Conservation (phyloP, 192 early-diverging fungal genomes). For the Backusella mclennaniae region DNA sequence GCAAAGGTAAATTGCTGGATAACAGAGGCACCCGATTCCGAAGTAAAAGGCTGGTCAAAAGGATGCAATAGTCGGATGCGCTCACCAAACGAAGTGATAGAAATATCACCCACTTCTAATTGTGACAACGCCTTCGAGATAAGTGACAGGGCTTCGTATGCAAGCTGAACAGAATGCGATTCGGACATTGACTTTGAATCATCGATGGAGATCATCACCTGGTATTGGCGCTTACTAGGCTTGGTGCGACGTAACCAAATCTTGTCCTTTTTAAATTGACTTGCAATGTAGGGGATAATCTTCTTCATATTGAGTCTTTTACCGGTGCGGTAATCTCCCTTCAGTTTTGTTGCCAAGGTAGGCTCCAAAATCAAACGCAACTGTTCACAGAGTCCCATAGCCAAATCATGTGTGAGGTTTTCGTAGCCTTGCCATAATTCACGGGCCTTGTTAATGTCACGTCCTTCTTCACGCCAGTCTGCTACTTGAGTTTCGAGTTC, state of each 20-base stretch:
- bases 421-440: conserved; percentile 91
- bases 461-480: conserved; percentile 69
- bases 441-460: conserved; percentile 58
- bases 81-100: conserved; percentile 91
- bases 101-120: conserved; percentile 92
- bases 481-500: conserved; percentile 77
- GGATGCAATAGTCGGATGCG: conserved; percentile 85
- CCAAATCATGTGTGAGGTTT: conserved; percentile 85
- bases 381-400: conserved; percentile 91
- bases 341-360: conserved; percentile 92
- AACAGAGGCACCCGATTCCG: conserved; percentile 87
- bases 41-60: conserved; percentile 89
- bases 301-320: conserved; percentile 99
- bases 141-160: conserved; percentile 90
- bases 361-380: conserved; percentile 96
- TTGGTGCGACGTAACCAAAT: conserved; percentile 98
- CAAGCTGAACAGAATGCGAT: conserved; percentile 83
- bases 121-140: conserved; percentile 92
- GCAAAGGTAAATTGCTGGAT: conserved; percentile 89
- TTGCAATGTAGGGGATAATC: conserved; percentile 99
- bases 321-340: conserved; percentile 97
- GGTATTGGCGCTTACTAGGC: conserved; percentile 95
- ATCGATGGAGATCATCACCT: conserved; percentile 97
- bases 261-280: conserved; percentile 99
- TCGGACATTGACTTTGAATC: conserved; percentile 98